phyloP scores from a whole-genome alignment of 768 basidiomycete genomes.

The Porpolomopsis calyptriformis region DNA sequence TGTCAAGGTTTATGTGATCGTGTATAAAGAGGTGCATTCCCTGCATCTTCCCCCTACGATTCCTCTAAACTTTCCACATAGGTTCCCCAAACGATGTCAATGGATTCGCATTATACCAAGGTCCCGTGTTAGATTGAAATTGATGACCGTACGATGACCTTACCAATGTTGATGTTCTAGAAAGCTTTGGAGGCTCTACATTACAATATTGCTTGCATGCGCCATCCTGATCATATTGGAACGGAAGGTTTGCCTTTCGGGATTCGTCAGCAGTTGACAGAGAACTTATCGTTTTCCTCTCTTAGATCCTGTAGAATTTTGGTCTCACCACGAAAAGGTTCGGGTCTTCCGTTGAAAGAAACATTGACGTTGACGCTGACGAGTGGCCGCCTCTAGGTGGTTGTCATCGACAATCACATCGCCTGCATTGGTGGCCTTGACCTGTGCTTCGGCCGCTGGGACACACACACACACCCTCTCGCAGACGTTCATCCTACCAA shows the following conservation, averaged over 20 bases:
- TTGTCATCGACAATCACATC: conserved; percentile 76
- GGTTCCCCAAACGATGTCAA: conserved; percentile 86
- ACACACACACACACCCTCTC: conserved; percentile 80
- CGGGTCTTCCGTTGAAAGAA: no score
- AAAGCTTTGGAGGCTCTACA: conserved; percentile 72
- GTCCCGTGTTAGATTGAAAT: conserved; percentile 10
- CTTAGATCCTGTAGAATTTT: conserved; percentile 68
- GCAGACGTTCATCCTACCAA: conserved; percentile 89
- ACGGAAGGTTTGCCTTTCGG: conserved; percentile 40
- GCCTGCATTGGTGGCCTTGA: conserved; percentile 92
- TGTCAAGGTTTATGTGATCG: conserved; percentile 82
- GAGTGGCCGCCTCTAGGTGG: conserved; percentile 30
- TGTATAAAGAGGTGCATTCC: conserved; percentile 79
- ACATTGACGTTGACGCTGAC: no score
- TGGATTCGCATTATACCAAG: conserved; percentile 84
- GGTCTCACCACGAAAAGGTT: conserved; percentile 90
- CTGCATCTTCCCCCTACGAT: background rate
- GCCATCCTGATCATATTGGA: conserved; percentile 86
- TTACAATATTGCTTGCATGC: conserved; percentile 79
- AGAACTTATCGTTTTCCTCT: background rate
- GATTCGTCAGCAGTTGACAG: background rate
- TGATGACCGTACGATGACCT: background rate
- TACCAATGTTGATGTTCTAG: conserved; percentile 22
- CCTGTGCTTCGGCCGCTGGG: conserved; percentile 96
- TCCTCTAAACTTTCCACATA: conserved; percentile 14